phyloP scores from a whole-genome alignment of 768 basidiomycete species.

The Favolaschia claudopus region DNA sequence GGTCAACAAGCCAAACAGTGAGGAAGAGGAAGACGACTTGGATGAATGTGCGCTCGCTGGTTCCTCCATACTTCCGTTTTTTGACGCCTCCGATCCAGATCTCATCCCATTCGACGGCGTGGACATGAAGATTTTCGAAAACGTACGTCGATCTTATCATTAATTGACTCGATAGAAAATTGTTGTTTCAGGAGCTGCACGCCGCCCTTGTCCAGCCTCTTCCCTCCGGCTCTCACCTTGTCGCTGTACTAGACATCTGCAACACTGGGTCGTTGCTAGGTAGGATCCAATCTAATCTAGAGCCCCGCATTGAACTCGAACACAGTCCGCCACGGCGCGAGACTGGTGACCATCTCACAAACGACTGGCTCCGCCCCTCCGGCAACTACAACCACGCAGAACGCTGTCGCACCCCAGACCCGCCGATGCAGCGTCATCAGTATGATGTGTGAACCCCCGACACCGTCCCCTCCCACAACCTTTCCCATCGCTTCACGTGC shows the following conservation, averaged over 20 bases:
- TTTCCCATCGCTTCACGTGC: too few species aligned
- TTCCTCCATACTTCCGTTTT: background rate
- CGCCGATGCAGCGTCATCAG: background rate
- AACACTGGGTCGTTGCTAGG: slow-evolving; percentile 25
- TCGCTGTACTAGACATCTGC: slow-evolving; percentile 27
- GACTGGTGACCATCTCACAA: background rate
- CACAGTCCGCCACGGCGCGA: slow-evolving; percentile 5
- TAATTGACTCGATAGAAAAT: background rate
- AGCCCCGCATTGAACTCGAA: background rate
- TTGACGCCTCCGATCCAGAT: background rate
- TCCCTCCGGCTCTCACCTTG: slow-evolving; percentile 19
- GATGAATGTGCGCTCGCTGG: slow-evolving; percentile 20
- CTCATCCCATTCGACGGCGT: slow-evolving; percentile 15
- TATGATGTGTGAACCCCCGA: background rate
- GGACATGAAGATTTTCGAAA: slow-evolving; percentile 9
- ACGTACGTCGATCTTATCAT: background rate
- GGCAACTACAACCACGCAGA: background rate
- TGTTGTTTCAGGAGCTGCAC: slow-evolving; percentile 13
- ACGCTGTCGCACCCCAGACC: background rate
- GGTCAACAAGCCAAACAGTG: background rate
- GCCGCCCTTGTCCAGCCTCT: slow-evolving; percentile 13
- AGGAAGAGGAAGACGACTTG: slow-evolving; percentile 23
- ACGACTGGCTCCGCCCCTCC: background rate
- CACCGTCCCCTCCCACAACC: background rate
- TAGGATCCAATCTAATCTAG: background rate